Conservation (phyloP, 768 basidiomycete genomes). For the Amanita subjunquillea region DNA sequence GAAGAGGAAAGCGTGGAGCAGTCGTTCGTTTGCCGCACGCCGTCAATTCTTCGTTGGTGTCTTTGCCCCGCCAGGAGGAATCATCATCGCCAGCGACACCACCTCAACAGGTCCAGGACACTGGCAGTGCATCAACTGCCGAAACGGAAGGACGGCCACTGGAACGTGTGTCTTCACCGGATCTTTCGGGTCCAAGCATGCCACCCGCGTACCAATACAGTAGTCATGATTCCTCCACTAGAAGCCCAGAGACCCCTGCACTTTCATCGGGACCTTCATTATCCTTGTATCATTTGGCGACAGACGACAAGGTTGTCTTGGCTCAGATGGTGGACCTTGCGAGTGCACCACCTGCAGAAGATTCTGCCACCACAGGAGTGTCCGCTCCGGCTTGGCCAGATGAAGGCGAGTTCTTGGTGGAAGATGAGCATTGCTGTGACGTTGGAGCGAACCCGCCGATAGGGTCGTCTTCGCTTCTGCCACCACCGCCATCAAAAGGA, state of each 20-base stretch:
- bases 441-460: background rate
- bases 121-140: background rate
- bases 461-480: constrained; percentile 21
- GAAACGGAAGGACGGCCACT: background rate
- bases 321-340: constrained; percentile 41
- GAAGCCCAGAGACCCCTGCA: background rate
- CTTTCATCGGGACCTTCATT: background rate
- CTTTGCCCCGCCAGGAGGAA: background rate
- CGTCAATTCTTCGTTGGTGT: constrained; percentile 15
- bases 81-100: constrained; percentile 6
- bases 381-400: constrained; percentile 50
- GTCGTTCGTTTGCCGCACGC: constrained; percentile 15
- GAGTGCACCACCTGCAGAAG: constrained; percentile 35
- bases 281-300: constrained; percentile 33
- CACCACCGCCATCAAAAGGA: constrained; percentile 34
- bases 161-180: background rate
- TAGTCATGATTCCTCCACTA: constrained; percentile 8
- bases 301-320: constrained; percentile 52
- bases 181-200: constrained; percentile 8
- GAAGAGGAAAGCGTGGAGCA: constrained; percentile 33
- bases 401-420: constrained; percentile 13
- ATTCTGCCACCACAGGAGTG: constrained; percentile 14
- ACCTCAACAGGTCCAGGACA: background rate
- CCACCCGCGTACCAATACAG: constrained; percentile 33
- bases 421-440: background rate